Base-by-base conservation (phyloP, 108 stramenopile species). In the Nannochloropsis gaditana region DNA sequence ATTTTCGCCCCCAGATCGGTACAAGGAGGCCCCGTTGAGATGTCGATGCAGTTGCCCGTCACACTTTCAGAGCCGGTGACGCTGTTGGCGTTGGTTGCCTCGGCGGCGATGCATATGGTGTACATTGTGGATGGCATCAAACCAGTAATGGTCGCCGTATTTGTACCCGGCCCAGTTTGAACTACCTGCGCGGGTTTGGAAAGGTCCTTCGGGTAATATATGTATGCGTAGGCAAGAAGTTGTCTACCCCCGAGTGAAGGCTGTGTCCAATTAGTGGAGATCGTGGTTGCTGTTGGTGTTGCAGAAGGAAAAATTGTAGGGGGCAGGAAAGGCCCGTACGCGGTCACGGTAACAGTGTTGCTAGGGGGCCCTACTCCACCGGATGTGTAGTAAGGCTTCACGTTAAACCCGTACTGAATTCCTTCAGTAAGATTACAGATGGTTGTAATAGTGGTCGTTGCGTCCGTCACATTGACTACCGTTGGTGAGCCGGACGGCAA, bases 1-100 rank as follows among this genome's bases (percentile, higher is more conserved):
- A 50, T 50, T 11, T 9, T 50, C 47, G 47, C 10, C 47, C 47
- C 11, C 9, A 50, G 11, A 50, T 50, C 11, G 47, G 10, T 50
- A 50, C 47, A 50, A 11, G 11, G 47, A 50, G 47, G 47, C 47
- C 47, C 47, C 47, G 47, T 50, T 50, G 47, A 50, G 47, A 50
- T 50, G 47, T 50, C 47, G 47, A 50, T 50, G 47, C 47, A 50
- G 47, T 50, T 50, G 9, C 47, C 47, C 47, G 47, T 50, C 47
- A 50, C 47, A 50, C 9, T 50, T 50, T 50, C 47, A 50, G 47
- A 50, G 47, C 47, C 47, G 47, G 47, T 10, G 47, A 50, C 47
- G 11, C 47, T 50, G 47, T 50, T 50, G 11, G 47, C 47, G 47
- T 50, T 50, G 47, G 47, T 50, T 50, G 47, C 47, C 47, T 50